phyloP scores from a whole-genome alignment of 129 eudicot species.

The Arctium minus region DNA sequence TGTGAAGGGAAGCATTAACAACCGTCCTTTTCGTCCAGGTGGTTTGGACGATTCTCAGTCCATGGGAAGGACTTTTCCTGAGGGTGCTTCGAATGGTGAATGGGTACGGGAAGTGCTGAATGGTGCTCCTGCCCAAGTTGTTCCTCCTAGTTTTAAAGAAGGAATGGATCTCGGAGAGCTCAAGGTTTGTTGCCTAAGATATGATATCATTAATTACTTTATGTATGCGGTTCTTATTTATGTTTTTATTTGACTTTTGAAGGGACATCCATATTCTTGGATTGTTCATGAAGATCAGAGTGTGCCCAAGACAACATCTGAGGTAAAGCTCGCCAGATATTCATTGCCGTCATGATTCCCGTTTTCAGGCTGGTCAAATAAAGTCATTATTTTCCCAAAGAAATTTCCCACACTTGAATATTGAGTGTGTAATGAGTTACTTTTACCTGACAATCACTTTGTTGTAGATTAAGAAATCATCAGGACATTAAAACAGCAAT shows the following conservation, averaged over 20 bases:
- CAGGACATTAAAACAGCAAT: background rate
- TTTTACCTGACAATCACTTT: background rate
- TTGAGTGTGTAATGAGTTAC: background rate
- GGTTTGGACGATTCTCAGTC: slow-evolving; percentile 83
- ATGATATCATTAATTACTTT: background rate
- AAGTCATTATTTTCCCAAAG: background rate
- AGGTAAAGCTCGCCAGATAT: slow-evolving; percentile 45
- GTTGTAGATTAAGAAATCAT: background rate
- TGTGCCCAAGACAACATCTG: slow-evolving; percentile 34
- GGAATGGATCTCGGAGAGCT: slow-evolving; percentile 86
- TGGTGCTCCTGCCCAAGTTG: slow-evolving; percentile 68
- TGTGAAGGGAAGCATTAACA: slow-evolving; percentile 84
- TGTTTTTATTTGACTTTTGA: slow-evolving; percentile 20
- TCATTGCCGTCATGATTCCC: background rate
- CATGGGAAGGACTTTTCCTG: slow-evolving; percentile 60
- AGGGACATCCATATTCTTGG: slow-evolving; percentile 76
- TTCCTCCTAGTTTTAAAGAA: slow-evolving; percentile 78
- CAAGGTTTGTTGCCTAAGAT: slow-evolving; percentile 41
- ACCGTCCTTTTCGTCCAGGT: slow-evolving; percentile 97
- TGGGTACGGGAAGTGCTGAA: slow-evolving; percentile 81
- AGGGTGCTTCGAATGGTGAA: slow-evolving; percentile 80
- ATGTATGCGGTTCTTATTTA: background rate
- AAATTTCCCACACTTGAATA: background rate
- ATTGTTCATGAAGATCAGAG: slow-evolving; percentile 45
- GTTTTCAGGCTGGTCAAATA: slow-evolving; percentile 7